Evolutionary conservation across 208 protist species (phyloP).

Genomic region (Sergeia podlipaevii): DNA sequence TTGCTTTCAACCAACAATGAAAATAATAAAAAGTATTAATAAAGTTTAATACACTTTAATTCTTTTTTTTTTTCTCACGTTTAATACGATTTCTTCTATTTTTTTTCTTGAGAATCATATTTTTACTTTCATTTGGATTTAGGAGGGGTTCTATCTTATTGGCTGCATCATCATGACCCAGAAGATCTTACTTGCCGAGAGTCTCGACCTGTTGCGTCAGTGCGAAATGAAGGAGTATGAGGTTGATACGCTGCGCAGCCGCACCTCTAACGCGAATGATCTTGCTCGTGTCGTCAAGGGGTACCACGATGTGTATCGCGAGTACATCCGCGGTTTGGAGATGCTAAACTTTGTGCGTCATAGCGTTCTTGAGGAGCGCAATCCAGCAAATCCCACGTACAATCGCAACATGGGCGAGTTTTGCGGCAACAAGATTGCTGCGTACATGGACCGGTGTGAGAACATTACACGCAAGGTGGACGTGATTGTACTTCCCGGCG

Average conservation of each 20-base stretch:
- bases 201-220: slow-evolving; percentile 68
- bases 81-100: slow-evolving; percentile 9
- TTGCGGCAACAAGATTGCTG: slow-evolving; percentile 60
- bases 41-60: too few species aligned
- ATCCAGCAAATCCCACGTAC: slow-evolving; percentile 30
- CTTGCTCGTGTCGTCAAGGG: slow-evolving; percentile 38
- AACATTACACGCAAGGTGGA: slow-evolving; percentile 62
- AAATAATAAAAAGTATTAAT: slow-evolving; percentile 6
- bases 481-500: slow-evolving; percentile 59
- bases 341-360: slow-evolving; percentile 80
- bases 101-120: slow-evolving; percentile 11
- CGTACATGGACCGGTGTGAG: slow-evolving; percentile 74
- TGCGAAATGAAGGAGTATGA: slow-evolving; percentile 71
- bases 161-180: slow-evolving; percentile 41
- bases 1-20: neutral
- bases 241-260: slow-evolving; percentile 47
- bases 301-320: slow-evolving; percentile 53
- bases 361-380: slow-evolving; percentile 31
- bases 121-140: neutral
- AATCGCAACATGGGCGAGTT: slow-evolving; percentile 50
- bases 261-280: slow-evolving; percentile 35
- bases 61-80: slow-evolving; percentile 13
- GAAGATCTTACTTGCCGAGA: slow-evolving; percentile 73
- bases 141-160: neutral
- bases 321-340: slow-evolving; percentile 60